Percentiles rank a stretch among this genome's conserved stretches.
These are phyloP conservation scores for Penicillium paxilli DNA, from an alignment of 495 filamentous ascomycete genomes.

Conservation along the genomic window DNA sequence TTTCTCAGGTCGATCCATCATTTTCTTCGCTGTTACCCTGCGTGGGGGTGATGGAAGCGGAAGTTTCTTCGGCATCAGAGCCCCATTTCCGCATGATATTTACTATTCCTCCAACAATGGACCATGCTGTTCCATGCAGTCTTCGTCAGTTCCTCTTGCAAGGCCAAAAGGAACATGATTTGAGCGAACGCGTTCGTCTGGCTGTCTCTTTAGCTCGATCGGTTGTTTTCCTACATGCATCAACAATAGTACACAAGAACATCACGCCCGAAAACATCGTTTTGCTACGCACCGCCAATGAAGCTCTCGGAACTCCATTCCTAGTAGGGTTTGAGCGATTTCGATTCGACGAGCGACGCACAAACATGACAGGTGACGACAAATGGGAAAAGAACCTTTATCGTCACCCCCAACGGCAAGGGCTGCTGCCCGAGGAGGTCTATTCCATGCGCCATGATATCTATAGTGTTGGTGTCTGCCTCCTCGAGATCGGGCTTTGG, in stretches of 20 bases:
- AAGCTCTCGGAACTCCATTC: not conserved
- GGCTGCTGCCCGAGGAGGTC: slow-evolving; percentile 26
- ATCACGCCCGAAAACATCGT: slow-evolving; percentile 9
- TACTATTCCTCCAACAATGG: not conserved
- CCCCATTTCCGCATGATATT: not conserved
- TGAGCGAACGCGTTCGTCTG: not conserved
- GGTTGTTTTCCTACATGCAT: slow-evolving; percentile 4
- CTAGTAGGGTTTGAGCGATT: slow-evolving; percentile 16
- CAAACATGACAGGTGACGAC: slow-evolving; percentile 23
- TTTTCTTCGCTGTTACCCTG: not conserved
- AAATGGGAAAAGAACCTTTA: slow-evolving; percentile 42
- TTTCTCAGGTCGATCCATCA: not conserved
- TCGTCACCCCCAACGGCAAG: slow-evolving; percentile 40
- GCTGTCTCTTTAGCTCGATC: not conserved
- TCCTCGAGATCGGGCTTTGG: slow-evolving; percentile 47
- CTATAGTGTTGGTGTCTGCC: slow-evolving; percentile 47
- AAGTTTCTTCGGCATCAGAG: not conserved
- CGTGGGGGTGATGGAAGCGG: not conserved
- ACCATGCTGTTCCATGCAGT: not conserved
- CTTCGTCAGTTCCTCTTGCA: not conserved
- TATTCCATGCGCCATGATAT: slow-evolving; percentile 51
- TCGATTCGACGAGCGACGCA: slow-evolving; percentile 16
- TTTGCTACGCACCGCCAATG: not conserved
- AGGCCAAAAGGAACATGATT: not conserved
- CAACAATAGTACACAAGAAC: slow-evolving; percentile 7